phyloP scores from a whole-genome alignment of 2,329 filamentous ascomycete species.

The Cladosporium sp. region DNA sequence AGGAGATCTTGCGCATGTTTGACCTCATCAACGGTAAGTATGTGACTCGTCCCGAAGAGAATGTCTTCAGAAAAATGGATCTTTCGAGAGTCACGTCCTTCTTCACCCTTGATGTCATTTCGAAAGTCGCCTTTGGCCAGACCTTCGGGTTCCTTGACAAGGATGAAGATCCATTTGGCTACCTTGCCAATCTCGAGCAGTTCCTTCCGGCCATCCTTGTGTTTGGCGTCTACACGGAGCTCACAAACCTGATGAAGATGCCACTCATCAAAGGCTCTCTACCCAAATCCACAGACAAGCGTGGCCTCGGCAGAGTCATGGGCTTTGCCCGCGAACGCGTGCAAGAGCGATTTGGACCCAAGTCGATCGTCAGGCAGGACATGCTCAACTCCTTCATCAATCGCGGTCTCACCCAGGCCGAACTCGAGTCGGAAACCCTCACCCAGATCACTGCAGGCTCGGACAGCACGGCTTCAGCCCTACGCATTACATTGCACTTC shows the following conservation, averaged over 20 bases:
- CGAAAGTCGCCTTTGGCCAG: slow-evolving; percentile 39
- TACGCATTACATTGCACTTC: slow-evolving; percentile 52
- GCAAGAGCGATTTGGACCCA: slow-evolving; percentile 42
- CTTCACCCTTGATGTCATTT: slow-evolving; percentile 42
- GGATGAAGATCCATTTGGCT: slow-evolving; percentile 48
- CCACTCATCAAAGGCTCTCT: slow-evolving; percentile 40
- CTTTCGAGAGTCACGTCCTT: slow-evolving; percentile 33
- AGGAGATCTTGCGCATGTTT: slow-evolving; percentile 31
- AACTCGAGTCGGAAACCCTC: slow-evolving; percentile 43
- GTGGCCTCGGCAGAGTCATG: slow-evolving; percentile 36
- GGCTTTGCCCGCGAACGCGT: slow-evolving; percentile 45
- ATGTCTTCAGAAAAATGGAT: slow-evolving; percentile 32
- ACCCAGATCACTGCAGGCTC: slow-evolving; percentile 52
- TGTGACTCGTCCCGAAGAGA: slow-evolving; percentile 28
- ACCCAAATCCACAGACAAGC: slow-evolving; percentile 46
- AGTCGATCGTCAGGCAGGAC: slow-evolving; percentile 43
- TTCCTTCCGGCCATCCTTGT: slow-evolving; percentile 44
- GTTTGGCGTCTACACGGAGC: slow-evolving; percentile 40
- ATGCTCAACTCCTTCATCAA: slow-evolving; percentile 53
- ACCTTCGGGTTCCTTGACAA: slow-evolving; percentile 48
- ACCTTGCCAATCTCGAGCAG: slow-evolving; percentile 43
- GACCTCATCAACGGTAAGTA: slow-evolving; percentile 33
- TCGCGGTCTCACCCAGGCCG: slow-evolving; percentile 39
- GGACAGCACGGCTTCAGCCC: slow-evolving; percentile 54
- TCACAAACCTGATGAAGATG: slow-evolving; percentile 39